Evolutionary conservation across 2,329 filamentous ascomycete species (phyloP).

Genomic region (Stachybotrys chartarum): DNA sequence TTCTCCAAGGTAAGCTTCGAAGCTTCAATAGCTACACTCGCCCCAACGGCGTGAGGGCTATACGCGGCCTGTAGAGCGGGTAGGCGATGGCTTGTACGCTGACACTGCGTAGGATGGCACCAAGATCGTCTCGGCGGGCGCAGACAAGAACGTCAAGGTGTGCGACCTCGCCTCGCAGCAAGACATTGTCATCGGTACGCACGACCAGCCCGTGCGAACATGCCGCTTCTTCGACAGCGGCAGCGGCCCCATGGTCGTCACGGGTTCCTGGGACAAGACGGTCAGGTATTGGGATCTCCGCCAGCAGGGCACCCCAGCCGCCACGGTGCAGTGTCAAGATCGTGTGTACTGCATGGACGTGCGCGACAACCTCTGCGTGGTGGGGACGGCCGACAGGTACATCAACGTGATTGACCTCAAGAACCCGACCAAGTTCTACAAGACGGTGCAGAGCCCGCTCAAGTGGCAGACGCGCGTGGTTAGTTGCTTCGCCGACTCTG

Average conservation of each 20-base stretch:
- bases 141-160: constrained; percentile 84
- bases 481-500: constrained; percentile 87
- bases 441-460: constrained; percentile 88
- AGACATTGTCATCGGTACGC: constrained; percentile 68
- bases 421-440: constrained; percentile 87
- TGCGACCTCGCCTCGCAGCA: constrained; percentile 69
- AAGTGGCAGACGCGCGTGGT: constrained; percentile 98
- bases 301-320: constrained; percentile 57
- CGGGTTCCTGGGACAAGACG: constrained; percentile 87
- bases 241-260: constrained; percentile 75
- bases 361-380: constrained; percentile 77
- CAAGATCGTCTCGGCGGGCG: constrained; percentile 79
- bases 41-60: neutral
- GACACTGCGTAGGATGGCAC: constrained; percentile 64
- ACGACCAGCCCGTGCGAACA: constrained; percentile 75
- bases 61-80: too few species aligned
- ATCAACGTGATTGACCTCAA: constrained; percentile 92
- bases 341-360: constrained; percentile 90
- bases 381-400: constrained; percentile 90
- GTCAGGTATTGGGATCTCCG: constrained; percentile 86
- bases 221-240: constrained; percentile 71
- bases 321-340: constrained; percentile 61
- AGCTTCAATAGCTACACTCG: neutral
- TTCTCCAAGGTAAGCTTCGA: constrained; percentile 70
- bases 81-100: constrained; percentile 2